These are phyloP conservation scores for Dothideomycetes sp. DNA, from an alignment of 2,329 filamentous ascomycete species.

Conservation along the genomic window DNA sequence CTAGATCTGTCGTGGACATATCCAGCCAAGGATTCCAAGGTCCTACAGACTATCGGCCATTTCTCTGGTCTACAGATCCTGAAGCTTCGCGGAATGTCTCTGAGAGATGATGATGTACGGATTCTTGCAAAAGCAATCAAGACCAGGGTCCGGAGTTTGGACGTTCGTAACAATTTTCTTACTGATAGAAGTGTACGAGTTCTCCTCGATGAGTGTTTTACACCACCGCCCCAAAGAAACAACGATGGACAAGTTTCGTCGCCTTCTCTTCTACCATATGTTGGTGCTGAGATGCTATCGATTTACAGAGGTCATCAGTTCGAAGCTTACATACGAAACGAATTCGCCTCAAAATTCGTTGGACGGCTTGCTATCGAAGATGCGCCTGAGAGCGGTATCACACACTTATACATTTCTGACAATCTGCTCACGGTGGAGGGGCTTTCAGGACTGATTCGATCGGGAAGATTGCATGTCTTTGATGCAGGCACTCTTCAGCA, in stretches of 20 bases:
- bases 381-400: constrained; percentile 45
- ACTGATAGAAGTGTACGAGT: constrained; percentile 46
- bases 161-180: constrained; percentile 48
- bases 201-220: constrained; percentile 45
- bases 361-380: constrained; percentile 48
- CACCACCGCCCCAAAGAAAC: constrained; percentile 2
- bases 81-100: constrained; percentile 45
- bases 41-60: constrained; percentile 39
- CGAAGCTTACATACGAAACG: constrained; percentile 43
- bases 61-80: constrained; percentile 47
- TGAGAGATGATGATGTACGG: constrained; percentile 45
- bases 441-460: constrained; percentile 43
- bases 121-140: constrained; percentile 45
- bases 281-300: constrained; percentile 30
- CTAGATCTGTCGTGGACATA: constrained; percentile 46
- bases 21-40: constrained; percentile 25
- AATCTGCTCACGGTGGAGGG: constrained; percentile 50
- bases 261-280: constrained; percentile 26
- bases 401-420: constrained; percentile 50
- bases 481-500: constrained; percentile 44
- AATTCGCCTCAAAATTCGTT: constrained; percentile 41
- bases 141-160: constrained; percentile 45
- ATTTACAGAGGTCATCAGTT: constrained; percentile 38
- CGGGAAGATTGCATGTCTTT: constrained; percentile 44
- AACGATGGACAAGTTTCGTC: constrained; percentile 13